Evolutionary conservation across 306 rosid species (phyloP), one percentile per base, ranked within the genome.

Genomic region (Rosa lucieae): DNA sequence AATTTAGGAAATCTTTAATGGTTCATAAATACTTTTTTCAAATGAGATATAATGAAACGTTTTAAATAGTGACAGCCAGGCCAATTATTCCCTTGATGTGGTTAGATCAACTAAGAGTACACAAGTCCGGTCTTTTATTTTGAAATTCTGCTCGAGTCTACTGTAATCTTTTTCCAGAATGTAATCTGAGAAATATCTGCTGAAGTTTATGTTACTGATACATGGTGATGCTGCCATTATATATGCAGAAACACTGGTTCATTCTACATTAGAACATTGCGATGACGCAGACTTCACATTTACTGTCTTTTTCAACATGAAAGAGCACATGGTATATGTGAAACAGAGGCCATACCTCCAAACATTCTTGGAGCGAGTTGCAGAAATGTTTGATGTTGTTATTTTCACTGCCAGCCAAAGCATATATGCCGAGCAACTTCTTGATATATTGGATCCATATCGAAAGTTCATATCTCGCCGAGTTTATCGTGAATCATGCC

Each of bases 331-430:
- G 13, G 99, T 95, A 48, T 91, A 92, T 72, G 99, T 95, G 56
- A 92, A 84, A 78, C 88, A 83, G 90, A 90, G 99, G 89, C 99
- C 99, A 77, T 75, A 84, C 84, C 99, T 95, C 81, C 90, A 82
- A 66, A 74, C 76, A 52, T 95, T 95, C 91, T 84, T 95, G 86
- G 99, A 90, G 84, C 89, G 90, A 85, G 98, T 93, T 77, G 92
- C 97, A 58, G 99, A 91, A 89, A 89, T 91, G 92, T 95, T 95
- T 84, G 98, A 95, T 83, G 92, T 95, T 74, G 83, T 93, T 78
- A 87, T 95, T 80, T 95, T 95, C 79, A 95, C 99, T 56, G 99
- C 99, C 84, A 95, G 99, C 88, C 98, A 95, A 88, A 93, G 99
- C 82, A 87, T 95, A 71, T 95, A 95, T 78, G 99, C 99, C 39